Percentiles rank a stretch among this genome's conserved stretches.
Conservation (phyloP, 257 asterid species). For the Thymus quinquecostatus region DNA sequence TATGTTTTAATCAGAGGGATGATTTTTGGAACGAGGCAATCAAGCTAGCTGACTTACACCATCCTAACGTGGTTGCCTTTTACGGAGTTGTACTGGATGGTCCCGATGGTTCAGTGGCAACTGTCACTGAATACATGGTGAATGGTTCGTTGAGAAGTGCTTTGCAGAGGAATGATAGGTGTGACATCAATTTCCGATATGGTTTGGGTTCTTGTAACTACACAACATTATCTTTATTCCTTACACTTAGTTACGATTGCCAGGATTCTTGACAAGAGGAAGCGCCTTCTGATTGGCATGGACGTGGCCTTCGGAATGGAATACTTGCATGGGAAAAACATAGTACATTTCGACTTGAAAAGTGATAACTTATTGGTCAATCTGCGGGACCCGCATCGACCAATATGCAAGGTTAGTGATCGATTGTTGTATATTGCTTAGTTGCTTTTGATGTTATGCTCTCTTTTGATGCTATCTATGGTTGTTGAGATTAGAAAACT, state of each 20-base stretch:
- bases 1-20: conserved; percentile 60
- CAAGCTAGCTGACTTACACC: conserved; percentile 98
- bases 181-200: conserved; percentile 4
- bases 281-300: conserved; percentile 91
- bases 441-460: no score
- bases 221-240: conserved; percentile 14
- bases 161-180: conserved; percentile 93
- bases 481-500: no score
- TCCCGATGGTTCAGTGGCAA: conserved; percentile 91
- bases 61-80: conserved; percentile 98
- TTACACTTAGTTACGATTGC: conserved; percentile 5
- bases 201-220: conserved; percentile 10
- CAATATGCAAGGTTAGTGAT: conserved; percentile 91
- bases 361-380: conserved; percentile 96
- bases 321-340: conserved; percentile 92
- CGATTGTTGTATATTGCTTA: background rate
- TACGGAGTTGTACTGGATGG: conserved; percentile 98
- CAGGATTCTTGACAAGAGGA: conserved; percentile 91
- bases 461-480: no score
- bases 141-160: conserved; percentile 94
- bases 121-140: conserved; percentile 98
- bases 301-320: conserved; percentile 99
- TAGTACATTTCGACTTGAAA: conserved; percentile 97
- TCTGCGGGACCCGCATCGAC: conserved; percentile 99
- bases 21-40: conserved; percentile 99